Evolutionary conservation across 1,284 basidiomycete genomes (phyloP), one percentile per base, ranked within the genome.

Genomic region (Inonotus obliquus): DNA sequence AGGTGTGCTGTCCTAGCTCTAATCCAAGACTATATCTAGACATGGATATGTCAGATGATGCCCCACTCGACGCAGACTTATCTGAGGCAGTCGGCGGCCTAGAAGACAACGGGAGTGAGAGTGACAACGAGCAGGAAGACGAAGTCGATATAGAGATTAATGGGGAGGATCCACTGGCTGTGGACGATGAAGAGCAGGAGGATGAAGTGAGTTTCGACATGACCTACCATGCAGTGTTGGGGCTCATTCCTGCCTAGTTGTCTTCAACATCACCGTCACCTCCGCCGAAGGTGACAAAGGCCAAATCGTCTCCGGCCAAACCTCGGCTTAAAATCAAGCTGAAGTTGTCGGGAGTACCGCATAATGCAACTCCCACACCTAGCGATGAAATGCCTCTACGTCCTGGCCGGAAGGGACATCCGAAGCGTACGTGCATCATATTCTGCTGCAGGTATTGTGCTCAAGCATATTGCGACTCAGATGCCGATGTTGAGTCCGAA

Each of bases 261-360:
- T 57, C 55, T 17, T 57, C 53, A 17, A 29, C 62, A 19, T 61
- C 62, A 27, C 52, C 41, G 14, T 35, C 62, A 21, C 59, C 47
- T 56, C 58, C 59, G 17, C 41, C 59, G n/a, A 60, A 54, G 47
- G 54, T 53, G 13, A 27, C 63, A n/a, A 60, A 57, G 23, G 32
- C 48, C 17, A 63, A 60, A 41, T 32, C 54, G 3, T 21, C 69
- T 11, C 65, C 66, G 41, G 66, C 71, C 55, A 72, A 70, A 54
- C 76, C 78, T 13, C 75, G 79, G 4, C 76, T 88, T n/a, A 85
- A 83, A 66, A 86, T 88, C 68, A 86, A 81, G 67, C 76, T 88
- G 53, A 87, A 84, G 69, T 71, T 87, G 4, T 82, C 84, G 7
- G 72, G 74, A 9, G 73, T 75, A 48, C 72, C 70, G 65, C 63